phyloP scores from a whole-genome alignment of 305 asterid species.

The Fraxinus albicans region DNA sequence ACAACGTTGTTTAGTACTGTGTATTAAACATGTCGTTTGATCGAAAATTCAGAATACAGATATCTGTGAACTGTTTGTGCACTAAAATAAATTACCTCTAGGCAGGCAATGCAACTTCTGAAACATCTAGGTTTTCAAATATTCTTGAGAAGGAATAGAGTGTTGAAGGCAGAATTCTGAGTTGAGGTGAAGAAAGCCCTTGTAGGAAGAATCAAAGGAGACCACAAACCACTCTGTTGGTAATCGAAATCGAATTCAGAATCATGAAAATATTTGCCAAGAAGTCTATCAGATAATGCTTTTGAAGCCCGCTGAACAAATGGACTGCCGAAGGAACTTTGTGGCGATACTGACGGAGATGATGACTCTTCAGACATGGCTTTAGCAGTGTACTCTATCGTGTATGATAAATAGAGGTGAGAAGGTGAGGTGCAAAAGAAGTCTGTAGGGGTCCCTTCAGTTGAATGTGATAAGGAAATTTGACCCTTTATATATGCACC shows the following conservation, averaged over 20 bases:
- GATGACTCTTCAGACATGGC: not conserved
- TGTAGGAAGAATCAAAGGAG: conserved; percentile 35
- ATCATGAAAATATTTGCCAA: conserved; percentile 37
- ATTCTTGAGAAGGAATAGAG: not conserved
- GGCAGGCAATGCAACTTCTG: conserved; percentile 19
- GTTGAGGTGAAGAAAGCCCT: conserved; percentile 22
- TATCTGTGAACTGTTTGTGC: too few species aligned
- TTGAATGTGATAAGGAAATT: not conserved
- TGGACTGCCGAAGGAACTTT: too few species aligned
- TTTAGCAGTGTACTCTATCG: not conserved
- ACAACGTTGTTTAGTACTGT: too few species aligned
- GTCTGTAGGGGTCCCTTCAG: too few species aligned
- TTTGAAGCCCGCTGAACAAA: conserved; percentile 29
- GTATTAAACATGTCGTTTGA: too few species aligned
- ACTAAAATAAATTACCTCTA: conserved; percentile 9
- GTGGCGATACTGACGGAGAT: not conserved
- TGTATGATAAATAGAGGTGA: not conserved
- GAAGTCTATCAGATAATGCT: conserved; percentile 39
- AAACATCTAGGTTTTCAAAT: conserved; percentile 16
- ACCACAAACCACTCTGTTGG: conserved; percentile 41
- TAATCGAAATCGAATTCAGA: conserved; percentile 44
- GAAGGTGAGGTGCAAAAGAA: not conserved
- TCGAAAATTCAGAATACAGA: too few species aligned
- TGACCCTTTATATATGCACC: not conserved
- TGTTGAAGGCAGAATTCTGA: not conserved